Conservation (phyloP, 257 asterid species). For the Capsicum rhomboideum region DNA sequence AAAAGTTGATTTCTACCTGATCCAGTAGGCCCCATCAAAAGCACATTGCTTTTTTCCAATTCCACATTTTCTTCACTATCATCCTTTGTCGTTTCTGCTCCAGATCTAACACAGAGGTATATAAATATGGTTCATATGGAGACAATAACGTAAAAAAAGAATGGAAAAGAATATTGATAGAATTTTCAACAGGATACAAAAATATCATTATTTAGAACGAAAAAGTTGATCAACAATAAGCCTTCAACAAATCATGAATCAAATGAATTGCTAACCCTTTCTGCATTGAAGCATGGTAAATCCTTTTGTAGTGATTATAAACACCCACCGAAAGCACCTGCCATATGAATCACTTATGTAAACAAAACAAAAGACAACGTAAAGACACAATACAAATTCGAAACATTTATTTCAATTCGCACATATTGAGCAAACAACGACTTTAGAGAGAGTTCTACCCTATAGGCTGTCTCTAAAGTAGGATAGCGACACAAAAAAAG, state of each 20-base stretch:
- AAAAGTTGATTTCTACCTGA: constrained; percentile 45
- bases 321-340: constrained; percentile 95
- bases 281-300: constrained; percentile 51
- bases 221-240: background rate
- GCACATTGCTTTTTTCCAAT: constrained; percentile 90
- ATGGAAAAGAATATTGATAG: background rate
- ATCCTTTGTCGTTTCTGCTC: constrained; percentile 37
- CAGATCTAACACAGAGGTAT: constrained; percentile 46
- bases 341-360: constrained; percentile 6
- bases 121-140: background rate
- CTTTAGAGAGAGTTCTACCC: background rate
- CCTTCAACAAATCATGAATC: background rate
- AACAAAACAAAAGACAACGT: background rate
- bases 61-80: constrained; percentile 71
- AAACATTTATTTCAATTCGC: background rate
- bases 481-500: background rate
- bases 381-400: background rate
- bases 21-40: constrained; percentile 96
- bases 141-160: background rate
- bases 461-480: background rate
- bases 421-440: background rate
- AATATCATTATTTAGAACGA: background rate
- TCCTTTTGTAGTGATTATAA: constrained; percentile 88
- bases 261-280: constrained; percentile 53
- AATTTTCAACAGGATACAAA: background rate